Base-by-base conservation (phyloP, 2,329 filamentous ascomycete species). In the Aureobasidium sp. region DNA sequence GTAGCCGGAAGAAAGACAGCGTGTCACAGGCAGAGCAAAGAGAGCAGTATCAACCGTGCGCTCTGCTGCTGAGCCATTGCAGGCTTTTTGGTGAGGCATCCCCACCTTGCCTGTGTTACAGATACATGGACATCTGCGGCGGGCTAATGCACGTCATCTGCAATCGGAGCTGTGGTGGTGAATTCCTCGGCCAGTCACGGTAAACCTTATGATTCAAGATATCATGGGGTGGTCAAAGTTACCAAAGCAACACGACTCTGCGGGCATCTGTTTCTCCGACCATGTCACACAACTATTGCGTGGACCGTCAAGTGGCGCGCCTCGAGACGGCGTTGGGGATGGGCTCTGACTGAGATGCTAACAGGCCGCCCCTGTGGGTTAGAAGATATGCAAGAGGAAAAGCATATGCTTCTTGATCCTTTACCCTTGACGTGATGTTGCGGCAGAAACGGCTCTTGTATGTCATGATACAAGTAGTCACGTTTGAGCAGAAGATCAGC, bases 81-180 rank as follows among this genome's bases (percentile, higher is more conserved):
- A 50, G 44, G 30, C 27, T 7, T 42, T 49, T 50, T 45, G 39
- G 5, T 59, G 57, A 59, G 57, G 57, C 55, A 44, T 50, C 57
- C 45, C 57, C 57, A 59, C 57, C 57, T 41, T 59, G 45, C 34
- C 37, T 50, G 57, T 59, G 57, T 59, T 50, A 59, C 57, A 59
- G 54, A 59, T 59, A 49, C 45, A 49, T 25, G 8, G 45, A 42
- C 29, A 58, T 36, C 39, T 57, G 54, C 54, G 54, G 30, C 45
- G 34, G 36, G 57, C 57, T 59, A 59, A 59, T 59, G 57, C 57
- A 59, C 57, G 57, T 59, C 57, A 59, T 59, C 21, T 21, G 21
- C 21, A 21, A 58, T 41, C 36, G 13, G 44, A 21, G 16, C 15
- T 48, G 55, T 59, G 44, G 44, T 59, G 55, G 49, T 47, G 52